Conservation (phyloP, 306 rosid genomes). For the Vigna angularis region DNA sequence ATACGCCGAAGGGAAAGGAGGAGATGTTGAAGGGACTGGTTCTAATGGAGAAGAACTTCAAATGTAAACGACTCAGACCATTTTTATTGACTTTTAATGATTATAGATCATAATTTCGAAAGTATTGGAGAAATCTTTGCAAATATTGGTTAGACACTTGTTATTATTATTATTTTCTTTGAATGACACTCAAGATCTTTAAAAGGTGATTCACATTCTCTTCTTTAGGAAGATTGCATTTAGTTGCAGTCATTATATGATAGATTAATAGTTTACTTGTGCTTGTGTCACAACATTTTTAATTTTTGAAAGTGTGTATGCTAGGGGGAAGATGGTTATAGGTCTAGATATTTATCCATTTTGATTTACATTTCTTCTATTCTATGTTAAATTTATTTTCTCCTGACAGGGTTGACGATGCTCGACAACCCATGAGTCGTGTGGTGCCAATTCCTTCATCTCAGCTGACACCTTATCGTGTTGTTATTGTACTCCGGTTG, state of each 20-base stretch:
- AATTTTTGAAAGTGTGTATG: neutral
- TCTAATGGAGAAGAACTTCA: slow-evolving; percentile 98
- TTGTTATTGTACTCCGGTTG: slow-evolving; percentile 88
- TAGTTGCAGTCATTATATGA: neutral
- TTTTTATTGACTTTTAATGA: slow-evolving; percentile 28
- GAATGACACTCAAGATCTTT: neutral
- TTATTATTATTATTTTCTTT: neutral
- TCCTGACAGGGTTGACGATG: slow-evolving; percentile 90
- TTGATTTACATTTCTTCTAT: slow-evolving; percentile 27
- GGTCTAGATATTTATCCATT: neutral
- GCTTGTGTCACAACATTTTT: slow-evolving; percentile 7
- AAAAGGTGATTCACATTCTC: neutral
- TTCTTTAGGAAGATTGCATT: slow-evolving; percentile 13
- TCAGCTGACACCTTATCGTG: slow-evolving; percentile 92
- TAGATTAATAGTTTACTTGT: slow-evolving; percentile 1
- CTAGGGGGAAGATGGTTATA: neutral
- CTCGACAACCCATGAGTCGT: slow-evolving; percentile 94
- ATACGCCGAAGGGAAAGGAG: slow-evolving; percentile 89
- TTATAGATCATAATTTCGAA: slow-evolving; percentile 14
- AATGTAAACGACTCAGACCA: slow-evolving; percentile 61
- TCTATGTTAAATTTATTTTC: slow-evolving; percentile 34
- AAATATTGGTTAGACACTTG: neutral
- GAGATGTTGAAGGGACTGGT: slow-evolving; percentile 96
- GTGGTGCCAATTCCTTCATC: slow-evolving; percentile 89
- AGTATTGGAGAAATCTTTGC: slow-evolving; percentile 7